Conservation (phyloP, 192 early-diverging fungal genomes). For the Coemansia sp. region DNA sequence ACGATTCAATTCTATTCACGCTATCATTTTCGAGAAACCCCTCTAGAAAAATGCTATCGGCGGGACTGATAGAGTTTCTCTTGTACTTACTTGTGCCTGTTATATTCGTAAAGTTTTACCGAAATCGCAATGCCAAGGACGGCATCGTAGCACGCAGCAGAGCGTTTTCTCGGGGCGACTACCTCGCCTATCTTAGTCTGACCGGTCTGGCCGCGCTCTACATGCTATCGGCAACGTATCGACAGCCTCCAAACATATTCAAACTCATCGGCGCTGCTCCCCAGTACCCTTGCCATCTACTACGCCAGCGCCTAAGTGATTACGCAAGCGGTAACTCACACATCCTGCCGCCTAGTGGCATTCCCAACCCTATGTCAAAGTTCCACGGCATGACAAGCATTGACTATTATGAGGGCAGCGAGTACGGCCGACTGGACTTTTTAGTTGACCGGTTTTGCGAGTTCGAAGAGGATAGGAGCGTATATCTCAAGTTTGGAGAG, state of each 20-base stretch:
- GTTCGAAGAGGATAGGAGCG: constrained; percentile 37
- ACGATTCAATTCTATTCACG: constrained; percentile 1
- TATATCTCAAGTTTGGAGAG: constrained; percentile 50
- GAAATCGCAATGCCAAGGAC: constrained; percentile 29
- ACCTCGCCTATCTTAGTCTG: constrained; percentile 25
- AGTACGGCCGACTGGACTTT: constrained; percentile 47
- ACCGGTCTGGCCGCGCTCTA: constrained; percentile 21
- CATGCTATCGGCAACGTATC: constrained; percentile 15
- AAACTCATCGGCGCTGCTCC: constrained; percentile 23
- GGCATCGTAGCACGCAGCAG: constrained; percentile 19
- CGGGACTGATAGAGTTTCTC: constrained; percentile 35
- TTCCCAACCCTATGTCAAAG: constrained; percentile 16
- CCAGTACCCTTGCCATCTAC: constrained; percentile 19
- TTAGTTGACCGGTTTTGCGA: constrained; percentile 48
- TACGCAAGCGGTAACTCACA: constrained; percentile 16
- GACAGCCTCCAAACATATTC: constrained; percentile 42
- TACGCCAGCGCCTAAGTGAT: constrained; percentile 24
- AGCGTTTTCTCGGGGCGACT: constrained; percentile 26
- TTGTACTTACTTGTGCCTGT: constrained; percentile 43
- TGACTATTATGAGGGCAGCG: constrained; percentile 33
- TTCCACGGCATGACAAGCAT: constrained; percentile 10
- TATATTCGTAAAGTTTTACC: constrained; percentile 33
- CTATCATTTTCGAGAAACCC: not conserved
- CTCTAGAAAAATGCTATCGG: constrained; percentile 27
- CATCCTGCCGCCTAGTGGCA: constrained; percentile 22